phyloP scores from a whole-genome alignment of 2,329 filamentous ascomycete species.

The Coniosporium tulheliwenetii region DNA sequence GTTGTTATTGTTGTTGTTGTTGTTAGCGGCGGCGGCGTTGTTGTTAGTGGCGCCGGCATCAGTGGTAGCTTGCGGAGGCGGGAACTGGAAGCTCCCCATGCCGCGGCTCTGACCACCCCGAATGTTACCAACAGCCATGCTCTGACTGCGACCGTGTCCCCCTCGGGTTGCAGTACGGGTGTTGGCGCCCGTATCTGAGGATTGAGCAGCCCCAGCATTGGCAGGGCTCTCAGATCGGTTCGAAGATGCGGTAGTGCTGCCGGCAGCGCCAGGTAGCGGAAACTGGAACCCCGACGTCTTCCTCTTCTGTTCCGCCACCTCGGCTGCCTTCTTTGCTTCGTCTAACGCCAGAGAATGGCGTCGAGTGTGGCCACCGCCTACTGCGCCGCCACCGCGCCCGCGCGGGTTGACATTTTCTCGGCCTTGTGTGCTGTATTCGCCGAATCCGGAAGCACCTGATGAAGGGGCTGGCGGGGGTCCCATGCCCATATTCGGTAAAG shows the following conservation, averaged over 20 bases:
- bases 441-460: conserved; percentile 72
- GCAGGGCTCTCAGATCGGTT: conserved; percentile 43
- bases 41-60: conserved; percentile 27
- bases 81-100: conserved; percentile 59
- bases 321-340: conserved; percentile 94
- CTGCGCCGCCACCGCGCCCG: conserved; percentile 54
- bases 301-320: conserved; percentile 90
- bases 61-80: conserved; percentile 34
- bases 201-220: conserved; percentile 15
- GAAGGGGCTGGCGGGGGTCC: conserved; percentile 86
- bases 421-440: conserved; percentile 54
- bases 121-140: conserved; percentile 62
- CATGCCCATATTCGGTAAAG: conserved; percentile 82
- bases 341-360: conserved; percentile 88
- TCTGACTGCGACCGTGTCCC: conserved; percentile 61
- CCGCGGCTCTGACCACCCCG: conserved; percentile 49
- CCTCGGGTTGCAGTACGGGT: conserved; percentile 19
- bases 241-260: conserved; percentile 26
- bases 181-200: conserved; percentile 8
- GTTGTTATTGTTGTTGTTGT: conserved; percentile 8
- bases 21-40: too few relatives aligned
- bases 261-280: conserved; percentile 56
- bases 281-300: conserved; percentile 93
- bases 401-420: conserved; percentile 55
- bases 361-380: conserved; percentile 68